Conservation (phyloP, 2,329 filamentous ascomycete genomes). For the Fonsecaea monophora region DNA sequence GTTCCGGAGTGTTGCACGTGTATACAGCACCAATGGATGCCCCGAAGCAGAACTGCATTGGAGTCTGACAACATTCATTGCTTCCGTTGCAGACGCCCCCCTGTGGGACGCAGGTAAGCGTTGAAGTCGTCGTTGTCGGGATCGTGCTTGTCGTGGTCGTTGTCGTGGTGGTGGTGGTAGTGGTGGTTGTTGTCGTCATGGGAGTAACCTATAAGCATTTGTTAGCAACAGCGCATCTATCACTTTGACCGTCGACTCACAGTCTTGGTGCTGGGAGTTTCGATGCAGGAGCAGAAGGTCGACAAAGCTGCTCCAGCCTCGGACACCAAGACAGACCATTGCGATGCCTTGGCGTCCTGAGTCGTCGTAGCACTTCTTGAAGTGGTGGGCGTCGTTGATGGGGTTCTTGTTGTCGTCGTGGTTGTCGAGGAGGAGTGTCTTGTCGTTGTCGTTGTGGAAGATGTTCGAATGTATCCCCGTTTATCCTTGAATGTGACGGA, state of each 20-base stretch:
- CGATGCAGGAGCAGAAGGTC: slow-evolving; percentile 10
- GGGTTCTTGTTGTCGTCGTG: neutral
- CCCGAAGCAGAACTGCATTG: too few species aligned
- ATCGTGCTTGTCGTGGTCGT: neutral
- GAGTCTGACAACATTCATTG: too few species aligned
- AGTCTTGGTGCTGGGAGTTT: slow-evolving; percentile 5
- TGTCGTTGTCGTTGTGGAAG: neutral
- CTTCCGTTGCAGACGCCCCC: too few species aligned
- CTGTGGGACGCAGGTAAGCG: neutral
- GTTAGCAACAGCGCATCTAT: neutral
- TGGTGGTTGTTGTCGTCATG: neutral
- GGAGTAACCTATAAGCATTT: neutral
- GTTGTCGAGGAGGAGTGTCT: neutral
- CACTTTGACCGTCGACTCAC: neutral
- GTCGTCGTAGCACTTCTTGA: neutral
- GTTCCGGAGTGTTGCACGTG: too few species aligned
- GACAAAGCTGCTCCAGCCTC: slow-evolving; percentile 5
- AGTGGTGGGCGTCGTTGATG: neutral
- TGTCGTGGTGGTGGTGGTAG: neutral
- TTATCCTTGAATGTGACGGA: neutral
- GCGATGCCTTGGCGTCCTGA: slow-evolving; percentile 4
- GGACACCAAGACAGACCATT: slow-evolving; percentile 6
- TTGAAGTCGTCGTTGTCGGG: too few species aligned
- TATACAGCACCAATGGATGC: too few species aligned
- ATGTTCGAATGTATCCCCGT: slow-evolving; percentile 1